Base-by-base conservation (phyloP, 2,329 filamentous ascomycete species). In the Dactylellina leptospora region DNA sequence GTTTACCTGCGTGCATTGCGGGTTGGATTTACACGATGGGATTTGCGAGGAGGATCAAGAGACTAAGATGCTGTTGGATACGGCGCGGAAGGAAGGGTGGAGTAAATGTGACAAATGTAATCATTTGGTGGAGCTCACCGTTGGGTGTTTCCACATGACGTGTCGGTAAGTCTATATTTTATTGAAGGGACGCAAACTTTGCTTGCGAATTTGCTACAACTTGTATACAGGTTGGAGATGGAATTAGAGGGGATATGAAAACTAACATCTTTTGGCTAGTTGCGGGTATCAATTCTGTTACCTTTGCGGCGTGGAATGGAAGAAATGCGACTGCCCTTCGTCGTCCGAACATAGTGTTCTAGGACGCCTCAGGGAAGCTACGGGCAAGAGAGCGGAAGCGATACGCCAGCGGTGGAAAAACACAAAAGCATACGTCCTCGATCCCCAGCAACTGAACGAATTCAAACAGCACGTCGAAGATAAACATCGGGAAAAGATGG, bases 81-180 rank as follows among this genome's bases (percentile, higher is more conserved):
- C 53, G 4, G 76, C 76, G 13, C 74, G 68, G 16, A 64, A 30
- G 13, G 70, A 76, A 23, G 76, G 76, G n/a, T 77, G 76, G 76
- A 75, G 76, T 48, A 74, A 76, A 50, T 77, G 76, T 38, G 63
- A 70, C 9, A 74, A 68, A 11, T 77, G 76, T 42, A 74, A 74
- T 42, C 59, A 75, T 10, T 16, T 77, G 2, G 75, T 77, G 16
- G 76, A 77, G 56, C 66, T 69, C 20, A 40, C 73, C 1, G 56
- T 74, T 20, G 76, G 76, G 10, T 77, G 76, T 45, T 74, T 76
- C 51, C 76, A 77, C 50, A 77, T 77, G 74, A 75, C 72, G 11
- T 77, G 75, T 51, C 74, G 72, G 74, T 75, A 44, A 54, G 70
- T 47, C 11, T n/a, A n/a, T n/a, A n/a, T n/a, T n/a, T n/a, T n/a